A percentile compares a stretch with the other conserved stretches of the same genome.
These are phyloP conservation scores for Mycena sp. DNA, from an alignment of 1,284 basidiomycete species.

Conservation along the genomic window DNA sequence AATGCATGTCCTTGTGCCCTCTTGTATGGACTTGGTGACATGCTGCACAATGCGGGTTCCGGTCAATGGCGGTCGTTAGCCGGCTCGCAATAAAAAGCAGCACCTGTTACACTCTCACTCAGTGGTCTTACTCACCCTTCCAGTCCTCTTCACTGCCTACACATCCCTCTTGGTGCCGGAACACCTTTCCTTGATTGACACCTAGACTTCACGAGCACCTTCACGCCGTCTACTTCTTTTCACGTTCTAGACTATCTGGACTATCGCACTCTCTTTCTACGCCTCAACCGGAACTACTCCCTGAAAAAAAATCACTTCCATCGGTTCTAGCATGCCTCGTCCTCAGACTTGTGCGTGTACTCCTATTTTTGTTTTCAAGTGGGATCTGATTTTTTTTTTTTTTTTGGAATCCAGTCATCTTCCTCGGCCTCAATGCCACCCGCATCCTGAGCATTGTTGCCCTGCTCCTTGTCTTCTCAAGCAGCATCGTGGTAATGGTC, in stretches of 20 bases:
- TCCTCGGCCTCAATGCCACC: conserved; percentile 83
- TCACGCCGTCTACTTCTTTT: conserved; percentile 9
- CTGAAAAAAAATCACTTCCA: no score
- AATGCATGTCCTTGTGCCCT: conserved; percentile 3
- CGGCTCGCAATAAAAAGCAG: conserved; percentile 13
- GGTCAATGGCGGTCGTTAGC: conserved; percentile 4
- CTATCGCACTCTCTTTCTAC: conserved; percentile 13
- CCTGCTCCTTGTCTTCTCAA: conserved; percentile 81
- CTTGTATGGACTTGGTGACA: conserved; percentile 19
- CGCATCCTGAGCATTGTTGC: conserved; percentile 84
- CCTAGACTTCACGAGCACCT: conserved; percentile 25
- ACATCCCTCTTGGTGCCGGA: conserved; percentile 18
- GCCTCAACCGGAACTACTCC: no score
- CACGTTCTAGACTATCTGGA: conserved; percentile 11
- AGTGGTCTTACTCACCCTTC: conserved; percentile 12
- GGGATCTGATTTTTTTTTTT: not conserved
- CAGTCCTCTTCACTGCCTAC: not conserved
- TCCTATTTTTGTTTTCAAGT: not conserved
- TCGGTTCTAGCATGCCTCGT: conserved; percentile 22
- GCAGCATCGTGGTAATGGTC: conserved; percentile 84
- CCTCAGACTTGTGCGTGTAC: conserved; percentile 17
- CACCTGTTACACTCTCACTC: not conserved
- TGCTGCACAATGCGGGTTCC: conserved; percentile 14
- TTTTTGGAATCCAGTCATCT: conserved; percentile 60
- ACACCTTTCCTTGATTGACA: conserved; percentile 16